These are phyloP conservation scores for Berkeleyomyces rouxiae DNA, from an alignment of 2,329 filamentous ascomycete genomes.

Conservation along the genomic window DNA sequence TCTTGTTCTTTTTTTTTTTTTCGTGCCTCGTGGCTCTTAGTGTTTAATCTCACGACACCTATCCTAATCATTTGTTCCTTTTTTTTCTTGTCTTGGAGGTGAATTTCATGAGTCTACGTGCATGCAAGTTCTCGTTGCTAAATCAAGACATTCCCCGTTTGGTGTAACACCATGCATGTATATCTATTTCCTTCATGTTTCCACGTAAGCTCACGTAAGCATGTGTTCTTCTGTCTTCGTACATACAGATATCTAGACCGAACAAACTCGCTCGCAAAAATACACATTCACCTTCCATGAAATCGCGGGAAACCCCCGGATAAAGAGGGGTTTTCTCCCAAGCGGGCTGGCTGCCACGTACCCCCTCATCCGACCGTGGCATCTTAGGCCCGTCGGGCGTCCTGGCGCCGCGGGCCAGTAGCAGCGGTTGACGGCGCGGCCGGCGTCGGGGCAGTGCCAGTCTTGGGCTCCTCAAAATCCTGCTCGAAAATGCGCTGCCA, in stretches of 20 bases:
- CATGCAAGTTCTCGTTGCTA: not conserved
- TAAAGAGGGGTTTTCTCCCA: too few species aligned
- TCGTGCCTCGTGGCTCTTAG: not conserved
- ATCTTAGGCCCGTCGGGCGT: too few species aligned
- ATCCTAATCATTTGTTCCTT: not conserved
- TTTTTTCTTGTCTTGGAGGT: not conserved
- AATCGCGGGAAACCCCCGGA: too few species aligned
- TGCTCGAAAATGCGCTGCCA: conserved; percentile 50
- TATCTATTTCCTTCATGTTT: too few species aligned
- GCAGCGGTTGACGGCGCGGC: too few species aligned
- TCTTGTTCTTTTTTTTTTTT: not conserved
- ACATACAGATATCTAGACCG: not conserved
- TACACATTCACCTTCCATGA: too few species aligned
- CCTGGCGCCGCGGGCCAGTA: too few species aligned
- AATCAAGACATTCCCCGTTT: too few species aligned
- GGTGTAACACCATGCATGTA: too few species aligned
- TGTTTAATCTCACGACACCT: not conserved
- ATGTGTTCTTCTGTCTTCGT: not conserved
- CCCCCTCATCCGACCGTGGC: too few species aligned
- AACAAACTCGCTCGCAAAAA: too few species aligned
- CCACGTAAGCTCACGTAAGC: not conserved
- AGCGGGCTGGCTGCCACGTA: too few species aligned
- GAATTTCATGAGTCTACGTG: not conserved
- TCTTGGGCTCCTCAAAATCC: conserved; percentile 10
- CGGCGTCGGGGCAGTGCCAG: not conserved